Evolutionary conservation across 768 basidiomycete genomes (phyloP).

Genomic region (Hysterangium stoloniferum): DNA sequence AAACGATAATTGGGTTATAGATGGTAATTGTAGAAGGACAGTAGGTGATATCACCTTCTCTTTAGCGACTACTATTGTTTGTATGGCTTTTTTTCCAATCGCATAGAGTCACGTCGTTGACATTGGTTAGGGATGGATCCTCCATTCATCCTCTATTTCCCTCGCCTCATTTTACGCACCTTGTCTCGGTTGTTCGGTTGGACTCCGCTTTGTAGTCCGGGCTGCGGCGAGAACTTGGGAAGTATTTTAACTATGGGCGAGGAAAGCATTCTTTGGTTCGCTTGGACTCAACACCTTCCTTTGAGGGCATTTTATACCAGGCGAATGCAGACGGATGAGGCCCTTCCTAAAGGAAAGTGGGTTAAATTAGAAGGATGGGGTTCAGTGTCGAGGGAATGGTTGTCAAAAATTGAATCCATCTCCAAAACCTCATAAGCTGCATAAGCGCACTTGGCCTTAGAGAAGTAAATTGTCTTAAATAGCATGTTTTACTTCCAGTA

Average conservation of each 20-base stretch:
- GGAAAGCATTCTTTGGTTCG: slow-evolving; percentile 49
- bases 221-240: slow-evolving; percentile 36
- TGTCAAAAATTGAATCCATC: too few relatives aligned
- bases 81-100: not conserved
- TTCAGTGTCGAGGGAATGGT: slow-evolving; percentile 34
- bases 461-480: too few relatives aligned
- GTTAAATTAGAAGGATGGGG: slow-evolving; percentile 46
- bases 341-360: slow-evolving; percentile 34
- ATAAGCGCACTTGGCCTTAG: too few relatives aligned
- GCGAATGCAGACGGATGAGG: slow-evolving; percentile 27
- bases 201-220: slow-evolving; percentile 36
- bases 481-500: too few relatives aligned
- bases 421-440: too few relatives aligned
- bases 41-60: not conserved
- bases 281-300: slow-evolving; percentile 34
- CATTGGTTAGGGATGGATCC: slow-evolving; percentile 53
- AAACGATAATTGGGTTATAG: slow-evolving; percentile 9
- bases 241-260: slow-evolving; percentile 36
- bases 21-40: not conserved
- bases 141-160: slow-evolving; percentile 52
- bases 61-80: slow-evolving; percentile 3
- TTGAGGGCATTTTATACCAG: slow-evolving; percentile 21
- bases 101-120: not conserved
- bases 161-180: slow-evolving; percentile 48
- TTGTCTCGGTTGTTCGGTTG: slow-evolving; percentile 35